phyloP scores from a whole-genome alignment of 768 basidiomycete species.

The Termitomyces sp. region DNA sequence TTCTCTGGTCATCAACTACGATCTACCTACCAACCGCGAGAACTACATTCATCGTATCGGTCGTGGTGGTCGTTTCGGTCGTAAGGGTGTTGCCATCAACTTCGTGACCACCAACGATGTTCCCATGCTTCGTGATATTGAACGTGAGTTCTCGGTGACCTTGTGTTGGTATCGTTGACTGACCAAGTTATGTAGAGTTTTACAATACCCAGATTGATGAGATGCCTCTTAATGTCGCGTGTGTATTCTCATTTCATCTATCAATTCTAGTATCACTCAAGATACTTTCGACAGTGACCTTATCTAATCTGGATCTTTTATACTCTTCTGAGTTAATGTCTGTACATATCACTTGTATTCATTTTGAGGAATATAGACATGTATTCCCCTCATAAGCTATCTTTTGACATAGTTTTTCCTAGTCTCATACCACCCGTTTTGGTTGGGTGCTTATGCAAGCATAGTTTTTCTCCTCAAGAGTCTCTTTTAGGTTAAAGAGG shows the following conservation, averaged over 20 bases:
- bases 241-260: conserved; percentile 27
- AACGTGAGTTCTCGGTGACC: conserved; percentile 58
- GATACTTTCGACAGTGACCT: conserved; percentile 53
- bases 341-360: conserved; percentile 11
- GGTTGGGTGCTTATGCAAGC: too few relatives aligned
- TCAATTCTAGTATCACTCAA: not conserved
- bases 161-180: conserved; percentile 1
- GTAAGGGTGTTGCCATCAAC: conserved; percentile 98
- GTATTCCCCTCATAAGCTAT: conserved; percentile 3
- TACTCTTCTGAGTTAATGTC: conserved; percentile 10
- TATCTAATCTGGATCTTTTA: conserved; percentile 45
- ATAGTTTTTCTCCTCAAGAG: too few relatives aligned
- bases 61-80: conserved; percentile 95
- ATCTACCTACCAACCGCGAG: conserved; percentile 90
- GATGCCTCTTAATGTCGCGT: conserved; percentile 97
- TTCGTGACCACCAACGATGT: conserved; percentile 97
- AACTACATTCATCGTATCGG: conserved; percentile 99
- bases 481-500: too few relatives aligned
- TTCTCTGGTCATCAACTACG: conserved; percentile 93
- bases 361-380: conserved; percentile 10
- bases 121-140: conserved; percentile 88
- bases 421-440: too few relatives aligned
- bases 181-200: conserved; percentile 52
- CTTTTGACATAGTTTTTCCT: not conserved
- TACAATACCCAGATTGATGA: conserved; percentile 98